Evolutionary conservation across 345 rosid species (phyloP), one percentile per base, ranked within the genome.

Genomic region (Bruguiera gymnorhiza): DNA sequence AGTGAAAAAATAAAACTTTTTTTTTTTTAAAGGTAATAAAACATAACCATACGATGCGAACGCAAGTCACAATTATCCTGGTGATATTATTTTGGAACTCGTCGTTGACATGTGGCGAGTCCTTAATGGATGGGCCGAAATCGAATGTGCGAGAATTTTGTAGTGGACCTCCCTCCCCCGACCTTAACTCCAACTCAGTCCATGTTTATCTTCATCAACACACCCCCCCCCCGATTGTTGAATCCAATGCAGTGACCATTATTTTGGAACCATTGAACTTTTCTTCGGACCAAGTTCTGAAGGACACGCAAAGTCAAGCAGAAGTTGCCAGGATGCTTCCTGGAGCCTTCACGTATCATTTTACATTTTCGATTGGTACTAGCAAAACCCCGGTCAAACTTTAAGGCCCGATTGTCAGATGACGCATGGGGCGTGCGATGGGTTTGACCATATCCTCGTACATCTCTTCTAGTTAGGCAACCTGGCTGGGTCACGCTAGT

Each of bases 271-370:
- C 27, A 7, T 23, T 55, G 59, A 55, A 55, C 21, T 29, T 23
- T 55, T 23, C 29, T 7, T 43, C 4, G 19, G 50, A 43, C 58
- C 20, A 65, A 65, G 51, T 34, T 39, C 26, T 62, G 11, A 27
- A 6, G 39, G 55, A 53, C 63, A 37, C 62, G 62, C 74, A 63
- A 63, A 32, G 60, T 27, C 31, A 6, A 34, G 8, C 51, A 19
- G 9, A 62, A 19, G 46, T 19, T 6, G 18, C 20, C 34, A 53
- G 53, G 30, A 5, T 52, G 27, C 21, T 70, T 53, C 29, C 31
- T 69, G n/a, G 16, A 63, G 66, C 23, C 62, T 63, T 37, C 55
- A n/a, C 63, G 74, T 11, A 27, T 39, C 54, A n/a, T 43, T 43
- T 43, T 23, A 37, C 37, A 5, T 2, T 39, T 9, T 2, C 10